Base-by-base conservation (phyloP, 2,329 filamentous ascomycete genomes). In the Hymenoscyphus infarciens region DNA sequence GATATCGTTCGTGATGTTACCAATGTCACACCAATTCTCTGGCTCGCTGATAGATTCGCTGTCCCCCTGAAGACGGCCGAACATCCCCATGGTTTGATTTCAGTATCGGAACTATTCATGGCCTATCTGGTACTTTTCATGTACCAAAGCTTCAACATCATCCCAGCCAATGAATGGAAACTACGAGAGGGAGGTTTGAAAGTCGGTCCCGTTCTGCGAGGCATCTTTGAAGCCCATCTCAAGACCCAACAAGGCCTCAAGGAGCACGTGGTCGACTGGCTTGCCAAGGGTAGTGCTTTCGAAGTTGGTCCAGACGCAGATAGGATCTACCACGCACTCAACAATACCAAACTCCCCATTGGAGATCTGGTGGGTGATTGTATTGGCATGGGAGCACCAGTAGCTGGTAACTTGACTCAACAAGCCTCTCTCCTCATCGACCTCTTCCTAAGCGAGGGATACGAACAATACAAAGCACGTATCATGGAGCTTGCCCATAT, bases 11-110 rank as follows among this genome's bases (percentile, higher is more conserved):
- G 69, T 13, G 69, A 70, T 60, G 69, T 71, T 22, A 87, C 84
- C 29, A 91, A 91, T 71, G 75, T 90, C 29, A 82, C 81, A 0
- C 87, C 88, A 5, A 80, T 82, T 57, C 71, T 79, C 42, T 83
- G 79, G 79, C 74, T 82, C 13, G 79, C 81, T 0, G 76, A 82
- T 29, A 77, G 79, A 22, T 82, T 82, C 33, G 68, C 67, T n/a
- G 67, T 71, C 29, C 87, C 89, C 0, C 77, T 92, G 45, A 90
- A 90, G 77, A 87, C 84, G 0, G 73, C 75, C 2, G 78, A 84
- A 11, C 83, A 85, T 58, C 83, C 85, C 2, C 83, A 80, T 67
- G 88, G 88, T 2, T 59, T 83, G 7, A 55, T 83, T 19, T 76
- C 78, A 0, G 68, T 80, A 16, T 74, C 79, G 13, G 77, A 83